Evolutionary conservation across 352 stramenopile species (phyloP), one percentile per base, ranked within the genome.

Genomic region (Pythium oligandrum): DNA sequence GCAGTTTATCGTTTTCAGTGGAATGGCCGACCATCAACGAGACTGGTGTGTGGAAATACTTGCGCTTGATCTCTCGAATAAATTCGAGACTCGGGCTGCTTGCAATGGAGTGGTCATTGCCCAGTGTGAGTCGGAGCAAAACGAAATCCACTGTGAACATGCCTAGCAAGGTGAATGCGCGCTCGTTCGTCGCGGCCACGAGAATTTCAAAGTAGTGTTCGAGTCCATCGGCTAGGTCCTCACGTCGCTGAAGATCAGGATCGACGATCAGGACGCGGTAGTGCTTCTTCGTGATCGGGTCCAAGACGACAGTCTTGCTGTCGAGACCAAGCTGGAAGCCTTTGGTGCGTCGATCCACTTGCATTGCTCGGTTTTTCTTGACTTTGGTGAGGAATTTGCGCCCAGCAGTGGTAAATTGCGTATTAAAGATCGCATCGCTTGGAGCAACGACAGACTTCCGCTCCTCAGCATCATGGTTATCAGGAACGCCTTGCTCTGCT

Each of bases 401-500:
- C 0, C 80, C 75, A 0, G 80, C 77, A 0, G 73, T 83, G 35
- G 77, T 87, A 57, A 90, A 85, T 52, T 90, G 79, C 10, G 77
- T 86, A 57, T 90, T 88, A 61, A 87, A 90, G 54, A 90, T 87
- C 30, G 75, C 80, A 48, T 90, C 75, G 64, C 76, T 87, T 1
- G 80, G 77, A 4, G 48, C 34, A 1, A 44, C 52, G 4, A 37
- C 26, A 1, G 46, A 56, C 8, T 26, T 26, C 17, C 17, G 17
- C 17, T 26, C 17, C 17, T 26, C 17, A 26, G 17, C 17, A 26
- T 26, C 17, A 26, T 26, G 17, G 17, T 26, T 26, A 26, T 0
- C 17, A 26, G 17, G 17, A 26, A 26, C 17, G 17, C 17, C 17
- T 26, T 26, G 17, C 17, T 26, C 17, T 26, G 17, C 17, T 26